Evolutionary conservation across 169 alveolate species (phyloP).

Genomic region (Cryptosporidium sp.): DNA sequence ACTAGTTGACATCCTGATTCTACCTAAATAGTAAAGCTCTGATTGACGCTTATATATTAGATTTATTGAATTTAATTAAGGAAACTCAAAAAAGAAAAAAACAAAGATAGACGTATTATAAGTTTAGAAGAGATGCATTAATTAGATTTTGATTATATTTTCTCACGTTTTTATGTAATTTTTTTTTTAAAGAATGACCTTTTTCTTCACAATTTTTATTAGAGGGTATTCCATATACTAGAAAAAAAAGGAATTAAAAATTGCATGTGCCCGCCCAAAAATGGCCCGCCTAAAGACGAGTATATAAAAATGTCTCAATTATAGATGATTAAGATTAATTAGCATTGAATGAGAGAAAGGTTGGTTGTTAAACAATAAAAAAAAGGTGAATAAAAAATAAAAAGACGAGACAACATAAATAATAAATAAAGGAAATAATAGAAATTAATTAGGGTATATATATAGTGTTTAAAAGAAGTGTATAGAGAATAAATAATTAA

Average conservation of each 20-base stretch:
- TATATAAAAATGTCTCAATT: background rate
- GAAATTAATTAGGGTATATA: background rate
- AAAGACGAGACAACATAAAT: slow-evolving; percentile 31
- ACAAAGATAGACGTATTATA: no score
- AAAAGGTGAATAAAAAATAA: background rate
- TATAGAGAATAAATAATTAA: background rate
- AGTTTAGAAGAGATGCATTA: background rate
- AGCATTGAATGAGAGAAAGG: background rate
- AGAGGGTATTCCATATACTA: background rate
- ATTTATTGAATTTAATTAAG: background rate
- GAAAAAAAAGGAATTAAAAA: background rate
- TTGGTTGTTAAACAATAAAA: background rate
- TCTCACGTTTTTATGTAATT: no score
- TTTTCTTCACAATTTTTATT: background rate
- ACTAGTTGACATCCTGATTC: slow-evolving; percentile 47
- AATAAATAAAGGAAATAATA: background rate
- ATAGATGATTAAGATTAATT: background rate
- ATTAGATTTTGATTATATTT: background rate
- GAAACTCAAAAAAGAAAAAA: background rate
- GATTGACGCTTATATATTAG: background rate
- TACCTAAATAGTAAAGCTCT: background rate
- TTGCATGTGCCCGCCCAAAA: slow-evolving; percentile 38
- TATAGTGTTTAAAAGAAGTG: background rate
- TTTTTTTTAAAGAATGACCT: no score
- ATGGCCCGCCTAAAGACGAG: slow-evolving; percentile 9